Percentiles rank a stretch among this genome's conserved stretches.
Conservation (phyloP, 192 early-diverging fungal genomes). For the Podila epigama region DNA sequence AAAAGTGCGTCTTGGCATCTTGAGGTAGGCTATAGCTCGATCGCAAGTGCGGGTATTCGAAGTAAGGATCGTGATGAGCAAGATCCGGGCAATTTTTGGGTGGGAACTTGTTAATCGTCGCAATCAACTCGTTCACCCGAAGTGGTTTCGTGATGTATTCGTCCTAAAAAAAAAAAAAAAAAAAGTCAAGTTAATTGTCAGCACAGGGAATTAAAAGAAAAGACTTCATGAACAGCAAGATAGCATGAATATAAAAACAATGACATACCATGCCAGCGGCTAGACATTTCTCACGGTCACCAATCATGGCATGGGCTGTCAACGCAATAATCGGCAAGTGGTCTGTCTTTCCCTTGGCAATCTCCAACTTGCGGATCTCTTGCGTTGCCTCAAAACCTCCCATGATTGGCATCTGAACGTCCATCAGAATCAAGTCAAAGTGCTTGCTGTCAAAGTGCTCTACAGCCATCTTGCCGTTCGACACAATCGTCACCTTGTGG, state of each 20-base stretch:
- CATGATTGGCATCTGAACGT: conserved; percentile 92
- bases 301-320: conserved; percentile 91
- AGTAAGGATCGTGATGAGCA: conserved; percentile 35
- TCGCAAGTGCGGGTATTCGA: conserved; percentile 28
- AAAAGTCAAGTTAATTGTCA: background rate
- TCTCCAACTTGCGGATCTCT: conserved; percentile 76
- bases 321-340: conserved; percentile 85
- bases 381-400: conserved; percentile 89
- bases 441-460: conserved; percentile 68
- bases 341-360: conserved; percentile 39
- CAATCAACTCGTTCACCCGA: conserved; percentile 68
- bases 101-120: conserved; percentile 73
- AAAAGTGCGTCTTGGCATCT: conserved; percentile 33
- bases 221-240: background rate
- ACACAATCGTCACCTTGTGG: conserved; percentile 77
- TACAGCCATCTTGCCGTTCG: conserved; percentile 82
- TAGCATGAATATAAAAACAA: background rate
- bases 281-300: conserved; percentile 88
- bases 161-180: conserved; percentile 37
- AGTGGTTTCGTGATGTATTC: conserved; percentile 74
- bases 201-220: background rate
- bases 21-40: conserved; percentile 16
- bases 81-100: conserved; percentile 51
- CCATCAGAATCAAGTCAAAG: conserved; percentile 83
- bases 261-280: conserved; percentile 77